Evolutionary conservation across 805 yeast species (phyloP).

Genomic region (Zygosaccharomyces pseudorouxii): DNA sequence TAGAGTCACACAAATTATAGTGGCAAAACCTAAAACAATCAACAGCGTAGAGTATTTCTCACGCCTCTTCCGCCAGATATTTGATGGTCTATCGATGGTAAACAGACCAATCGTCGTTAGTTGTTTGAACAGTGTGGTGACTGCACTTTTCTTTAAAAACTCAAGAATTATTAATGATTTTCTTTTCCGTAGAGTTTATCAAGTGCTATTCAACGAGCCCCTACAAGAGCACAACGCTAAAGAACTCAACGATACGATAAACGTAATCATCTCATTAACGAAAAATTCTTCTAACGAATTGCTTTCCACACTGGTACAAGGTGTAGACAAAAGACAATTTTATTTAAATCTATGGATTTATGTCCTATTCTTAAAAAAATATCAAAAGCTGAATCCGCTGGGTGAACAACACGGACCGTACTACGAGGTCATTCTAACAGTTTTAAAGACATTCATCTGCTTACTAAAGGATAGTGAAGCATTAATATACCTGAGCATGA

Average conservation of each 20-base stretch:
- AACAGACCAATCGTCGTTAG: constrained; percentile 59
- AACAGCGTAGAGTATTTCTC: constrained; percentile 48
- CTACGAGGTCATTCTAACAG: constrained; percentile 30
- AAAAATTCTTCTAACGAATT: constrained; percentile 41
- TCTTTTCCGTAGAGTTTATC: constrained; percentile 49
- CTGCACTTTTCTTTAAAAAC: constrained; percentile 48
- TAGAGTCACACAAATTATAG: constrained; percentile 59
- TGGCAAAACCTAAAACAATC: constrained; percentile 55
- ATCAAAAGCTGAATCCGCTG: constrained; percentile 23
- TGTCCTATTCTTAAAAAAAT: constrained; percentile 34
- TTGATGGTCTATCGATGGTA: constrained; percentile 50
- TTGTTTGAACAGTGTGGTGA: constrained; percentile 52
- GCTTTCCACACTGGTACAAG: constrained; percentile 29
- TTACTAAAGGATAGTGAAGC: constrained; percentile 27
- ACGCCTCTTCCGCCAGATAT: constrained; percentile 60
- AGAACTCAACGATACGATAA: constrained; percentile 55
- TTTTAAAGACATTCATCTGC: constrained; percentile 34
- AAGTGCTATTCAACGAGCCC: constrained; percentile 32
- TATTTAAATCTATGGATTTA: constrained; percentile 38
- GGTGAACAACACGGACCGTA: constrained; percentile 21
- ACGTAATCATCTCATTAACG: constrained; percentile 59
- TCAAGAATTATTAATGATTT: constrained; percentile 52
- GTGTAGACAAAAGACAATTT: constrained; percentile 21
- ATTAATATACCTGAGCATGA: constrained; percentile 28
- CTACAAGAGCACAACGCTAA: constrained; percentile 41